Conservation (phyloP, 73 alveolate genomes). For the Paramecium sexaurelia region DNA sequence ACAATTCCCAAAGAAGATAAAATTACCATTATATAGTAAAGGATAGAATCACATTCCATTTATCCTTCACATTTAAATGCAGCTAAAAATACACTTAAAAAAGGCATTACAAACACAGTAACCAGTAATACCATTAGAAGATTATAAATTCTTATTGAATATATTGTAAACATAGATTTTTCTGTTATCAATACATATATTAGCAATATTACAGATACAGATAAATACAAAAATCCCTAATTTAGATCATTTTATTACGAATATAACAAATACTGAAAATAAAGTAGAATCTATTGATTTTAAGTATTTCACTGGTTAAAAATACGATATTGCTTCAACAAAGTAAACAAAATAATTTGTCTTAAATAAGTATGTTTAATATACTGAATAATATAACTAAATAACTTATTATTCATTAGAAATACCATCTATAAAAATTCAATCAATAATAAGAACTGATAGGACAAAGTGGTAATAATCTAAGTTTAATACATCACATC, state of each 20-base stretch:
- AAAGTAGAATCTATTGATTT: background rate
- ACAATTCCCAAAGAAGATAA: background rate
- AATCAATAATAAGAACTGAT: constrained; percentile 7
- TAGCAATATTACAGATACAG: background rate
- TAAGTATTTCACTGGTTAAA: background rate
- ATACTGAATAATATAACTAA: constrained; percentile 31
- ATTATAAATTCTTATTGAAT: background rate
- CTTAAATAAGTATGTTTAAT: constrained; percentile 40
- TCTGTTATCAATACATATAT: background rate
- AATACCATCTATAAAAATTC: constrained; percentile 31
- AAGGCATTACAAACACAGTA: constrained; percentile 11
- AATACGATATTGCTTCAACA: background rate
- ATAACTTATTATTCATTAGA: background rate
- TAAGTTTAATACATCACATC: constrained; percentile 6
- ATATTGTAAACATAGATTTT: background rate
- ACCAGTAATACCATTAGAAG: background rate
- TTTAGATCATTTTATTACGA: background rate
- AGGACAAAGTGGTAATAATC: background rate
- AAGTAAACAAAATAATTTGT: background rate
- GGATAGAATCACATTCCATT: background rate
- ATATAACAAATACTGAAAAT: background rate
- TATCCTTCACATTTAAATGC: constrained; percentile 1
- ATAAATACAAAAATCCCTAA: background rate
- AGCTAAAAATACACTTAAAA: background rate
- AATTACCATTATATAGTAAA: background rate